Conservation (phyloP, 2,329 filamentous ascomycete genomes). For the Juglanconis sp. region DNA sequence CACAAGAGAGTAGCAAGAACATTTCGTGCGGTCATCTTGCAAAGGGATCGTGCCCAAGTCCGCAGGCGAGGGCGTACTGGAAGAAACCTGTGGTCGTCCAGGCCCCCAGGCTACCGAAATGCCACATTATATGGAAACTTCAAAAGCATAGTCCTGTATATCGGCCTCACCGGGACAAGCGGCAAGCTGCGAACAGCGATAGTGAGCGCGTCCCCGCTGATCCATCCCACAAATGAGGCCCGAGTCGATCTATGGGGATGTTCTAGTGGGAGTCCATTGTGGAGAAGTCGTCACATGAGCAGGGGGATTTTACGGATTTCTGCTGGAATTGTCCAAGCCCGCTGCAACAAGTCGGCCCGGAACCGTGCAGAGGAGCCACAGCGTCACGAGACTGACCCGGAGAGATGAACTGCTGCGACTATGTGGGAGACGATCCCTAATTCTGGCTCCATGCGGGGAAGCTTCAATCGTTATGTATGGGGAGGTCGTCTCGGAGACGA, state of each 20-base stretch:
- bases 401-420: too few species aligned
- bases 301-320: background rate
- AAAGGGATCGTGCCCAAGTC: too few species aligned
- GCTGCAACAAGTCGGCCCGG: background rate
- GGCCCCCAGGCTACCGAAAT: background rate
- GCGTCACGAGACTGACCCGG: background rate
- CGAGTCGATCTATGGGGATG: background rate
- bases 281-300: background rate
- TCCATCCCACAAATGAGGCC: background rate
- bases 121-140: background rate
- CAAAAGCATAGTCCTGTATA: background rate
- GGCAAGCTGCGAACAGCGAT: background rate
- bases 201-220: background rate
- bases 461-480: background rate
- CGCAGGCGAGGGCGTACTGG: too few species aligned
- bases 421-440: background rate
- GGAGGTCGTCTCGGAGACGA: background rate
- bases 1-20: background rate
- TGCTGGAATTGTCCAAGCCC: background rate
- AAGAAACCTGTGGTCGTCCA: background rate
- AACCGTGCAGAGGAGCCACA: background rate
- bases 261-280: background rate
- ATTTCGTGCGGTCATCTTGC: background rate
- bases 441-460: too few species aligned
- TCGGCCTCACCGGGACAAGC: background rate